Conservation (phyloP, 1,139 yeast species). For the Kurtzmaniella quercitrusa region DNA sequence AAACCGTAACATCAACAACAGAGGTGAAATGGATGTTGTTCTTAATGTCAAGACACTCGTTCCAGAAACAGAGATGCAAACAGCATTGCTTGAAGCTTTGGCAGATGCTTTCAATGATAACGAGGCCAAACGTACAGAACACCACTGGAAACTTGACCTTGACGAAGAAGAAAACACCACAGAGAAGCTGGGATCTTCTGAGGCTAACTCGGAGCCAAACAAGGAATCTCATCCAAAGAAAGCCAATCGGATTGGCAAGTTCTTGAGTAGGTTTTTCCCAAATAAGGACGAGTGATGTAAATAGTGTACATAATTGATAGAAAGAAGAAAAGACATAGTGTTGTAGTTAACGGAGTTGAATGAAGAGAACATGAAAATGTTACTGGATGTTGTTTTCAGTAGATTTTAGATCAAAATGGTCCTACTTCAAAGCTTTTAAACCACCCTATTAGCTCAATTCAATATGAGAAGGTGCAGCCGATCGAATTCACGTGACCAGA, state of each 20-base stretch:
- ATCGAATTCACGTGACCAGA: no score
- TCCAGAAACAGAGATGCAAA: conserved; percentile 83
- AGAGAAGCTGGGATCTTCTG: conserved; percentile 31
- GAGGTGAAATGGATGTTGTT: conserved; percentile 81
- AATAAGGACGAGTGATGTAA: conserved; percentile 29
- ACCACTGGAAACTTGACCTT: conserved; percentile 50
- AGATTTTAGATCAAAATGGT: no score
- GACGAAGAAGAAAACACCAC: conserved; percentile 18
- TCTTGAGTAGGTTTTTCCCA: conserved; percentile 62
- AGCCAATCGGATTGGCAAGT: conserved; percentile 54
- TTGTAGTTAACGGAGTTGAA: no score
- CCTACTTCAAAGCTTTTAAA: no score
- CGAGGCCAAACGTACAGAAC: conserved; percentile 67
- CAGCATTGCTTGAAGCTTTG: conserved; percentile 87
- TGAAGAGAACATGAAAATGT: no score
- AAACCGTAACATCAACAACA: conserved; percentile 47
- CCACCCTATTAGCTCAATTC: no score
- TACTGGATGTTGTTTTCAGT: no score
- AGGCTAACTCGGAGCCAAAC: background rate
- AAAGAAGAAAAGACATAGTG: no score
- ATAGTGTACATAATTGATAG: conserved; percentile 5
- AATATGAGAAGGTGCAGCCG: no score
- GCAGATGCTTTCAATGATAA: conserved; percentile 87
- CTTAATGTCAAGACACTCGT: conserved; percentile 68
- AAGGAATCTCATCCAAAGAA: background rate